Conservation (phyloP, 371 early-diverging fungal species). For the Mortierella polycephala region DNA sequence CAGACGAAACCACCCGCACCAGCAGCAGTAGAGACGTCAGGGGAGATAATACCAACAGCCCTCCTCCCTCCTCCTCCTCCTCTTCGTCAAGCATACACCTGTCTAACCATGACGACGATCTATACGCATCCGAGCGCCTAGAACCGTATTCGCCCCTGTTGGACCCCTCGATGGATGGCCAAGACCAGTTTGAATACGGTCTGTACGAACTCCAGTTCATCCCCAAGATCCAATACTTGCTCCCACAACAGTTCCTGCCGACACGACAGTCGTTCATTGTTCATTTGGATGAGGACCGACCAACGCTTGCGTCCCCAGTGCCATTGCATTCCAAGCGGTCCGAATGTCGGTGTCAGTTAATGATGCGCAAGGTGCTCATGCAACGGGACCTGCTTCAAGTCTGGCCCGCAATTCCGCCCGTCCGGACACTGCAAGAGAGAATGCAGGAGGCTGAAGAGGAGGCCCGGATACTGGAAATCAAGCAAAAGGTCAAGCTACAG, state of each 20-base stretch:
- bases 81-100: not conserved
- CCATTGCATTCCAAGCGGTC: constrained; percentile 23
- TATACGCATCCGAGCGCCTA: constrained; percentile 3
- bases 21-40: constrained; percentile 1
- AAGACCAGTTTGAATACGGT: constrained; percentile 47
- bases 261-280: constrained; percentile 40
- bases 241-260: constrained; percentile 35
- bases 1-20: not conserved
- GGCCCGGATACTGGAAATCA: constrained; percentile 37
- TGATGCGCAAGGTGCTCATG: constrained; percentile 46
- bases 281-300: constrained; percentile 43
- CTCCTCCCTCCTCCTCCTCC: constrained; percentile 2
- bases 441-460: constrained; percentile 43
- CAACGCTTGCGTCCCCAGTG: constrained; percentile 38
- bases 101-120: constrained; percentile 2
- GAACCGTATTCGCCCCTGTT: constrained; percentile 43
- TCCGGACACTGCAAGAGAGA: constrained; percentile 26
- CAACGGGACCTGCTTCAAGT: constrained; percentile 41
- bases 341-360: constrained; percentile 45
- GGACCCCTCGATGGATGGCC: constrained; percentile 37
- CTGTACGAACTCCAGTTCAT: constrained; percentile 43
- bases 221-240: constrained; percentile 33
- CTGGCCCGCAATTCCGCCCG: constrained; percentile 28
- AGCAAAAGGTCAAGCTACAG: constrained; percentile 39
- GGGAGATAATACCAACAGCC: not conserved